Evolutionary conservation across 306 rosid species (phyloP).

Genomic region (Ammopiptanthus mongolicus): DNA sequence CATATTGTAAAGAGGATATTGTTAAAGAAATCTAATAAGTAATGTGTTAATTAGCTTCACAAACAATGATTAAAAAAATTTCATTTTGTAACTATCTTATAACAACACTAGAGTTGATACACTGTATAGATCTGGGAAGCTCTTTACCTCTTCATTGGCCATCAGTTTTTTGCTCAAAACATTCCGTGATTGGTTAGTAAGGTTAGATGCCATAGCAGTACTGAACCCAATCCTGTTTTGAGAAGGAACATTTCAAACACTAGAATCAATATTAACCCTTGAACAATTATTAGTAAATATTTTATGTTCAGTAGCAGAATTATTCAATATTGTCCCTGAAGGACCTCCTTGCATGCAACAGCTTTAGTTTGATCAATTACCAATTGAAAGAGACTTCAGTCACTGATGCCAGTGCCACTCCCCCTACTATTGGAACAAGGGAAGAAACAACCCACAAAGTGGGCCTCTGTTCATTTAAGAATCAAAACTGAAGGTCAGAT

Average conservation of each 20-base stretch:
- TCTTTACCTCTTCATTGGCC: constrained; percentile 56
- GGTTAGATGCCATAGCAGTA: constrained; percentile 77
- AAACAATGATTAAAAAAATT: not conserved
- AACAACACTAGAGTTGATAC: not conserved
- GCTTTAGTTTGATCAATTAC: constrained; percentile 38
- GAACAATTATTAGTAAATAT: not conserved
- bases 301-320: not conserved
- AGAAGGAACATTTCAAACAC: not conserved
- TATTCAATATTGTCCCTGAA: not conserved
- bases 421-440: constrained; percentile 86
- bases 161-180: constrained; percentile 72
- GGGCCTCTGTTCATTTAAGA: constrained; percentile 57
- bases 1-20: not conserved
- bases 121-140: not conserved
- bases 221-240: constrained; percentile 66
- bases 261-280: constrained; percentile 9
- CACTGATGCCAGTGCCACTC: constrained; percentile 83
- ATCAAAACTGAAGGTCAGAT: constrained; percentile 35
- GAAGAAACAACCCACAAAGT: constrained; percentile 76
- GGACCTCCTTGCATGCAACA: constrained; percentile 6
- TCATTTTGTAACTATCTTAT: not conserved
- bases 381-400: constrained; percentile 89
- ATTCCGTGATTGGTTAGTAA: constrained; percentile 72
- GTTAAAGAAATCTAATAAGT: not conserved
- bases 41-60: not conserved